A percentile compares a stretch with the other conserved stretches of the same genome.
Conservation (phyloP, 2,329 filamentous ascomycete genomes). For the Zymoseptoria tritici region DNA sequence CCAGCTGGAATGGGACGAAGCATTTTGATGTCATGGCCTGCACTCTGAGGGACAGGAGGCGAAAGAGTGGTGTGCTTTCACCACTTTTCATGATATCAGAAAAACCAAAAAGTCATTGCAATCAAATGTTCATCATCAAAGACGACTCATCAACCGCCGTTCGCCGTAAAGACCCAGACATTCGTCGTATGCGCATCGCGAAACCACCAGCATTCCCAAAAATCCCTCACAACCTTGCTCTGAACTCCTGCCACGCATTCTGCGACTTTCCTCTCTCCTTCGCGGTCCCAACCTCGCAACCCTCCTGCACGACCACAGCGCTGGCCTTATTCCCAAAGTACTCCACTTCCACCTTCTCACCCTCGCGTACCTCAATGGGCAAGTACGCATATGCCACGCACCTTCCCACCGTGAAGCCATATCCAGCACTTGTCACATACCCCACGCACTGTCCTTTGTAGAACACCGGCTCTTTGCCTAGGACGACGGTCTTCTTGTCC, state of each 20-base stretch:
- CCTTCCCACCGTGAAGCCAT: constrained; percentile 52
- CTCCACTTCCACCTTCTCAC: constrained; percentile 50
- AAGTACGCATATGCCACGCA: constrained; percentile 55
- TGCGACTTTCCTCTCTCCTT: background rate
- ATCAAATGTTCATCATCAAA: background rate
- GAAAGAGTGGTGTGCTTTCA: background rate
- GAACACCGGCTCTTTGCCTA: constrained; percentile 58
- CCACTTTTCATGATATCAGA: background rate
- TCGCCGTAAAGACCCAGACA: background rate
- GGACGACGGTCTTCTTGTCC: constrained; percentile 49
- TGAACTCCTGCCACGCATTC: background rate
- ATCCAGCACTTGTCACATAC: constrained; percentile 55
- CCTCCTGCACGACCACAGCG: constrained; percentile 27
- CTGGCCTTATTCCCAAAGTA: constrained; percentile 51
- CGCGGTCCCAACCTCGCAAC: background rate
- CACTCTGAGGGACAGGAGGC: background rate
- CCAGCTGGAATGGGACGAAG: background rate
- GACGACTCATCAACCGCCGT: background rate
- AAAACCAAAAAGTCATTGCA: background rate
- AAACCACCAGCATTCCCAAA: background rate
- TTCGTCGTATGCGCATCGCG: background rate
- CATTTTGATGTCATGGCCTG: background rate
- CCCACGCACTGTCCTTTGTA: constrained; percentile 41
- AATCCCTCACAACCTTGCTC: background rate
- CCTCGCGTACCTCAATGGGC: constrained; percentile 41